Evolutionary conservation across 176 grass and related monocot species (phyloP).

Genomic region (Oryza glumipatula): DNA sequence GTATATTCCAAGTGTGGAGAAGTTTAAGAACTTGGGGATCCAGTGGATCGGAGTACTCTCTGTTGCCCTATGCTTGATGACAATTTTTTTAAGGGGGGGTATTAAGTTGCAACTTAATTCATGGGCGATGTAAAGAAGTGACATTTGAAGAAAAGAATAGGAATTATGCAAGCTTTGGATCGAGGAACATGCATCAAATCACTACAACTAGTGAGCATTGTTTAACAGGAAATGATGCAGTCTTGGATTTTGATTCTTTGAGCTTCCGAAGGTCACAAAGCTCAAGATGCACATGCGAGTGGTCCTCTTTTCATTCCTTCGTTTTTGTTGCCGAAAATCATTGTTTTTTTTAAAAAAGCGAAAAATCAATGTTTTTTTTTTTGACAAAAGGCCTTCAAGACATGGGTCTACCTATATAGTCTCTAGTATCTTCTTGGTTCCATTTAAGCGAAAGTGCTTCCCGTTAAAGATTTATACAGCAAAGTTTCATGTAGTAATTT

Average conservation of each 20-base stretch:
- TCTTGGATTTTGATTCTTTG: conserved; percentile 7
- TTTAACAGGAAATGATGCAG: background rate
- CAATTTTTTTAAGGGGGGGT: background rate
- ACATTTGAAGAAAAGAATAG: background rate
- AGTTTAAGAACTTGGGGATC: background rate
- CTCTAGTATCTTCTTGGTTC: too few relatives aligned
- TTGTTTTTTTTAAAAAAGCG: background rate
- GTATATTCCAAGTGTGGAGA: conserved; percentile 12
- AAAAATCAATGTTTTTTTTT: too few relatives aligned
- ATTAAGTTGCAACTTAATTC: background rate
- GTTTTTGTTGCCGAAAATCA: background rate
- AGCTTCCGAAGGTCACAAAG: background rate
- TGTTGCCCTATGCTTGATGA: background rate
- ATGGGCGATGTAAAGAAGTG: conserved; percentile 12
- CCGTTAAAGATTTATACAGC: background rate
- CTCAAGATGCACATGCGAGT: background rate
- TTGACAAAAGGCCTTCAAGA: background rate
- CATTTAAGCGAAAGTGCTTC: too few relatives aligned
- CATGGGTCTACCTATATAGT: too few relatives aligned
- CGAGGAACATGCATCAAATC: conserved; percentile 7
- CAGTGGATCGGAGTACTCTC: background rate
- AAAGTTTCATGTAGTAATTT: background rate
- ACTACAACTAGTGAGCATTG: background rate
- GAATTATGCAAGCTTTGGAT: conserved; percentile 13
- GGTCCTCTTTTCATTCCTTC: conserved; percentile 5